These are phyloP conservation scores for Rhodosorus marinus DNA, from an alignment of 23 red algal species.

Conservation along the genomic window DNA sequence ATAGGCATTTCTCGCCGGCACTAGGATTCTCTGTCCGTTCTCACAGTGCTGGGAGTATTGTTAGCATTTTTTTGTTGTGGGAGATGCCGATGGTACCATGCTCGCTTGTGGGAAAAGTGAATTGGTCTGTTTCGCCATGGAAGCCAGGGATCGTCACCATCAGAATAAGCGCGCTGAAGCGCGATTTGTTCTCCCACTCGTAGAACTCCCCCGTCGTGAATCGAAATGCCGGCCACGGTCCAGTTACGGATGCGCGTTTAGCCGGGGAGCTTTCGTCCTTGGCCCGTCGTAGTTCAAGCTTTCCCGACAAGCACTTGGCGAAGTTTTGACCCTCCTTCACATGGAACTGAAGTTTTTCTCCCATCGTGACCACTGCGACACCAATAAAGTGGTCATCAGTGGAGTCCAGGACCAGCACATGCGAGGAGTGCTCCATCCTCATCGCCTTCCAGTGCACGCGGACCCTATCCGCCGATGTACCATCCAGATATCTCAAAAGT, in stretches of 20 bases:
- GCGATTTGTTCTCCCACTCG: not conserved
- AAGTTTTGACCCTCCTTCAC: not conserved
- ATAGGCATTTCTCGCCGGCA: too few species aligned
- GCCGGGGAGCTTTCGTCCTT: not conserved
- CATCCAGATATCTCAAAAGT: too few species aligned
- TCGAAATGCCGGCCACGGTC: not conserved
- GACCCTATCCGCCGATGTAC: too few species aligned
- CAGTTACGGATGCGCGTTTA: not conserved
- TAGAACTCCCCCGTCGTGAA: not conserved
- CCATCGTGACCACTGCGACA: not conserved
- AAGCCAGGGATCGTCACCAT: not conserved
- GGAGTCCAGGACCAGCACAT: not conserved
- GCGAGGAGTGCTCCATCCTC: too few species aligned
- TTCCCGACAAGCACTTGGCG: not conserved
- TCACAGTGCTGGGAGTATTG: too few species aligned
- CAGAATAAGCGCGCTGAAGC: not conserved
- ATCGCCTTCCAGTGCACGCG: too few species aligned
- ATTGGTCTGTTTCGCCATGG: not conserved
- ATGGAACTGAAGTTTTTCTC: not conserved
- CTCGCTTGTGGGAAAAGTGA: too few species aligned
- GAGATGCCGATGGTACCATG: too few species aligned
- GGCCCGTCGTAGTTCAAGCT: not conserved
- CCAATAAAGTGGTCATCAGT: not conserved
- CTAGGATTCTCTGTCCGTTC: too few species aligned
- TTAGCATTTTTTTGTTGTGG: too few species aligned